These are phyloP conservation scores for Colletotrichum lindemuthianum DNA, from an alignment of 2,329 filamentous ascomycete species.

Conservation along the genomic window DNA sequence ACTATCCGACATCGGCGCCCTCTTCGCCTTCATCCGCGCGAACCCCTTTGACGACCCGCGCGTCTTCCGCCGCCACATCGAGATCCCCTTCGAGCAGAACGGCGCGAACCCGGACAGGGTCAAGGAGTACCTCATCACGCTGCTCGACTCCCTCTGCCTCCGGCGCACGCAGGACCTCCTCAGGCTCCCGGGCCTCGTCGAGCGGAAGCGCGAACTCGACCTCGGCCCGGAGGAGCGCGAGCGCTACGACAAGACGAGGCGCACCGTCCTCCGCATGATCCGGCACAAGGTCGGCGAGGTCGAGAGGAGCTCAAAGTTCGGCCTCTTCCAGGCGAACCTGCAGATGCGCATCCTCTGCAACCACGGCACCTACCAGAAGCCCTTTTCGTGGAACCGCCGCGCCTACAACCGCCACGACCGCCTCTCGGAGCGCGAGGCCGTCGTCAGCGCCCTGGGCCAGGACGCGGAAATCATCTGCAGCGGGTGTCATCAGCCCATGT, in stretches of 20 bases:
- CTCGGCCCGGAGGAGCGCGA: conserved; percentile 45
- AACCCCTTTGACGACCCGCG: conserved; percentile 52
- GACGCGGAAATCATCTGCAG: conserved; percentile 42
- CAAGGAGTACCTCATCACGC: conserved; percentile 44
- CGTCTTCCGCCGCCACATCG: conserved; percentile 56
- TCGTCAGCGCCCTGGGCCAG: conserved; percentile 37
- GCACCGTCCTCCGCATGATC: conserved; percentile 50
- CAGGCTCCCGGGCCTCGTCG: conserved; percentile 44
- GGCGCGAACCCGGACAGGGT: conserved; percentile 33
- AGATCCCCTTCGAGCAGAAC: conserved; percentile 48
- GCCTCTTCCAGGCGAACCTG: conserved; percentile 56
- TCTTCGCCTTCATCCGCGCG: conserved; percentile 59
- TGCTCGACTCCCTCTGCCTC: conserved; percentile 52
- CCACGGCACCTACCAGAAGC: conserved; percentile 59
- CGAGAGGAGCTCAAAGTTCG: conserved; percentile 50
- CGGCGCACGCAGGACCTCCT: conserved; percentile 54
- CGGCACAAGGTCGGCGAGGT: conserved; percentile 48
- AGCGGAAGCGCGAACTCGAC: conserved; percentile 40
- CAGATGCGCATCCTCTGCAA: conserved; percentile 60
- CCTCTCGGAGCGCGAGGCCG: conserved; percentile 45
- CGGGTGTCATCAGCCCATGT: conserved; percentile 47
- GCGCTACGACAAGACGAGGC: conserved; percentile 49
- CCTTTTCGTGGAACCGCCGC: conserved; percentile 52
- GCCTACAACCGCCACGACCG: conserved; percentile 40
- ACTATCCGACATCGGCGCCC: conserved; percentile 60